Percentiles rank a stretch among this genome's conserved stretches.
These are phyloP conservation scores for Calonectria fujianensis DNA, from an alignment of 2,329 filamentous ascomycete genomes.

Conservation along the genomic window DNA sequence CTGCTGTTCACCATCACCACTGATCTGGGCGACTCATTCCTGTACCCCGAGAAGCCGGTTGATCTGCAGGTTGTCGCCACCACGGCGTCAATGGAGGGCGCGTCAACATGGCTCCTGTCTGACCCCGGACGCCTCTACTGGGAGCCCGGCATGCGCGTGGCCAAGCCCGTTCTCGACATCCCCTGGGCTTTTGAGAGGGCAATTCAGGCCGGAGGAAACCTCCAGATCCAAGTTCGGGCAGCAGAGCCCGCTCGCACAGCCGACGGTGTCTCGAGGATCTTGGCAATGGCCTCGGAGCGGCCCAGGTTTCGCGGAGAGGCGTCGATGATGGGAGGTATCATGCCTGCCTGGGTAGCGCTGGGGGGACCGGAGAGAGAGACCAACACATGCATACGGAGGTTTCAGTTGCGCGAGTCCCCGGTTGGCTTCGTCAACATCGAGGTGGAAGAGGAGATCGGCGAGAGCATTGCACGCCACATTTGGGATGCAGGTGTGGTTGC, in stretches of 20 bases:
- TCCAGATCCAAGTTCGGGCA: constrained; percentile 57
- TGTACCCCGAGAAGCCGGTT: constrained; percentile 67
- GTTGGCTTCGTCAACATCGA: constrained; percentile 58
- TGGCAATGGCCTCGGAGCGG: constrained; percentile 48
- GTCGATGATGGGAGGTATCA: constrained; percentile 61
- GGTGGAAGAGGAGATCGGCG: constrained; percentile 74
- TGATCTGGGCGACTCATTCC: constrained; percentile 74
- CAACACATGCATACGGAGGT: constrained; percentile 56
- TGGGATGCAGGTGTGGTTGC: constrained; percentile 75
- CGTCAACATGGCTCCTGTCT: constrained; percentile 52
- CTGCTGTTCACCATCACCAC: constrained; percentile 74
- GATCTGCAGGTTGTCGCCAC: constrained; percentile 63
- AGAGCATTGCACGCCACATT: constrained; percentile 76
- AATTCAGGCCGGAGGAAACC: constrained; percentile 49
- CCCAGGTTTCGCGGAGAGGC: constrained; percentile 46
- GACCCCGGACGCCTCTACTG: constrained; percentile 55
- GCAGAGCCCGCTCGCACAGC: constrained; percentile 53
- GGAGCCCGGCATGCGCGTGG: constrained; percentile 63
- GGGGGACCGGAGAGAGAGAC: constrained; percentile 47
- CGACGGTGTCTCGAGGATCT: constrained; percentile 53
- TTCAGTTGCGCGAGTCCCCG: constrained; percentile 53
- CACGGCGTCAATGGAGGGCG: constrained; percentile 45
- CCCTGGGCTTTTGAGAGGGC: constrained; percentile 54
- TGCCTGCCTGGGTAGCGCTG: constrained; percentile 66
- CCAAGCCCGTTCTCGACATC: constrained; percentile 59